Evolutionary conservation across 176 grass and related monocot species (phyloP).

Genomic region (Cenchrus purpureus): DNA sequence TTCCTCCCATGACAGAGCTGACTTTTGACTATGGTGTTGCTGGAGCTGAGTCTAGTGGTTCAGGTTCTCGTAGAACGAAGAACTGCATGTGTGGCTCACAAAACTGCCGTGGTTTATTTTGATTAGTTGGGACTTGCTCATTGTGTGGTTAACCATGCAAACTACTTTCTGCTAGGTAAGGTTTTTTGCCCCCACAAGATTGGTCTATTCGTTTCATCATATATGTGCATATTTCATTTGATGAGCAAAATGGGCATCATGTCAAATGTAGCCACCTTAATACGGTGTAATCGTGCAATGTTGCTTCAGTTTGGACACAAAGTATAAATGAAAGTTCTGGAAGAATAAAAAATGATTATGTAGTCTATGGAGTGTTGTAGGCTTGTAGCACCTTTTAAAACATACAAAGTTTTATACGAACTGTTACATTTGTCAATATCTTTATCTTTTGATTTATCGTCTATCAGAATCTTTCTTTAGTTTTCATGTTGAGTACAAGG

Average conservation of each 20-base stretch:
- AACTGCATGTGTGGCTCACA: conserved; percentile 67
- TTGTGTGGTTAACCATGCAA: conserved; percentile 31
- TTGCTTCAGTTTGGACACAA: not conserved
- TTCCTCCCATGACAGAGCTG: conserved; percentile 83
- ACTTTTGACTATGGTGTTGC: conserved; percentile 68
- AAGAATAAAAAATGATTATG: not conserved
- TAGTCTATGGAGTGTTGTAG: not conserved
- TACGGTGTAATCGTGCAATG: not conserved
- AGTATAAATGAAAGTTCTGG: not conserved
- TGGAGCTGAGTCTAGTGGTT: conserved; percentile 35
- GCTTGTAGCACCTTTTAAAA: not conserved
- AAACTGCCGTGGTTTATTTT: conserved; percentile 63
- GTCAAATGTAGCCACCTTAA: not conserved
- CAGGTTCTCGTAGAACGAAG: conserved; percentile 46
- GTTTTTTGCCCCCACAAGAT: conserved; percentile 6
- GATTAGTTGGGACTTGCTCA: conserved; percentile 34
- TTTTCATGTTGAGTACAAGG: not conserved
- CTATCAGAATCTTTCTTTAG: not conserved
- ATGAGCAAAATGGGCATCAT: not conserved
- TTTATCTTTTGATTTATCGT: not conserved
- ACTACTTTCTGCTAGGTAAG: conserved; percentile 27
- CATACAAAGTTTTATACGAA: not conserved
- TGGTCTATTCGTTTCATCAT: conserved; percentile 23
- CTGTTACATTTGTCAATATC: not conserved
- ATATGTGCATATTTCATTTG: not conserved